phyloP scores from a whole-genome alignment of 768 basidiomycete genomes.

The Hemileccinum rubropunctum region DNA sequence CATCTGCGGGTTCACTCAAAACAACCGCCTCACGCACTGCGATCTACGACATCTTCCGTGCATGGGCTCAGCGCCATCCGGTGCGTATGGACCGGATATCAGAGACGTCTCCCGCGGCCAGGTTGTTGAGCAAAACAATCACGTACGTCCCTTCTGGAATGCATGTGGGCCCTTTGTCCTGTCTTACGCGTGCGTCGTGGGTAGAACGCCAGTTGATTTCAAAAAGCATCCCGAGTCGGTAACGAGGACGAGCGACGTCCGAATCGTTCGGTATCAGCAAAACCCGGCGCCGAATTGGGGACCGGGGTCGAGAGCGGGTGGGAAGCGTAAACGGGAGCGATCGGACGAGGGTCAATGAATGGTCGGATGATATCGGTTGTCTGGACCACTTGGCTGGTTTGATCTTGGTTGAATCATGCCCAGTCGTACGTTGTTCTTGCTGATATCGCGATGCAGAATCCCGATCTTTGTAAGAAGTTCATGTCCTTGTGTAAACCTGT shows the following conservation, averaged over 20 bases:
- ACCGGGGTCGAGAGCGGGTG: slow-evolving; percentile 63
- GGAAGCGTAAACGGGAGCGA: slow-evolving; percentile 22
- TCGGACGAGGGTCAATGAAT: slow-evolving; percentile 17
- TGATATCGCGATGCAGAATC: slow-evolving; percentile 34
- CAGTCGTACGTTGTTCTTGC: slow-evolving; percentile 36
- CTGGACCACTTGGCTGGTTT: too few relatives aligned
- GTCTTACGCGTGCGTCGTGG: not conserved
- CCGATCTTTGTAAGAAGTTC: slow-evolving; percentile 13
- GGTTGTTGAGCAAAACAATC: slow-evolving; percentile 66
- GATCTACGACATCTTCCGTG: slow-evolving; percentile 80
- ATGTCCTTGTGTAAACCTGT: slow-evolving; percentile 2
- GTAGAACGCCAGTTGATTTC: slow-evolving; percentile 69
- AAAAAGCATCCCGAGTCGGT: slow-evolving; percentile 64
- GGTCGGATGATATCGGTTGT: too few relatives aligned
- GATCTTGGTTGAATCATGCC: too few relatives aligned
- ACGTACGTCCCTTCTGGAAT: slow-evolving; percentile 38
- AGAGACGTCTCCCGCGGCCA: slow-evolving; percentile 64
- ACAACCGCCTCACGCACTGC: slow-evolving; percentile 57
- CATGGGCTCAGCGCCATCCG: slow-evolving; percentile 80
- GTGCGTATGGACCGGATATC: slow-evolving; percentile 83
- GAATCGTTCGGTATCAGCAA: slow-evolving; percentile 84
- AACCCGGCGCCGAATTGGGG: slow-evolving; percentile 96
- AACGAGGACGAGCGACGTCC: slow-evolving; percentile 55
- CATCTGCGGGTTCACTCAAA: slow-evolving; percentile 55
- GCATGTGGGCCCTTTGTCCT: not conserved